These are phyloP conservation scores for Corinectria fuckeliana DNA, from an alignment of 2,329 filamentous ascomycete species.

Conservation along the genomic window DNA sequence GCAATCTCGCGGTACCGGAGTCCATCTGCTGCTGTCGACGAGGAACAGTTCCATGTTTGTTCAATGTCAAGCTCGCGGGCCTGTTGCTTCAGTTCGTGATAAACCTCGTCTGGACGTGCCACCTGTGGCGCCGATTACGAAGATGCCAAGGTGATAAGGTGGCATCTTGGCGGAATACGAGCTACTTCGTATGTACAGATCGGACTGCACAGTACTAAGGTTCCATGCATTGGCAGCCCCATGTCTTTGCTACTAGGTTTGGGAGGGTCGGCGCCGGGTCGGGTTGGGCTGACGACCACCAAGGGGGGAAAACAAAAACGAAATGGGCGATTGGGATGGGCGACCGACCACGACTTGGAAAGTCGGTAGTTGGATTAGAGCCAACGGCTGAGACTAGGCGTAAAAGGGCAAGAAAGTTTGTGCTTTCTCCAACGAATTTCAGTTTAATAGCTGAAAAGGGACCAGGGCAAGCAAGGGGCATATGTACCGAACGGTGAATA, in stretches of 20 bases:
- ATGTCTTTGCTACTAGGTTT: neutral
- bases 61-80: constrained; percentile 30
- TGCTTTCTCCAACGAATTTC: constrained; percentile 4
- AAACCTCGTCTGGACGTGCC: constrained; percentile 12
- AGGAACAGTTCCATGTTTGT: constrained; percentile 22
- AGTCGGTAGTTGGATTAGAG: constrained; percentile 28
- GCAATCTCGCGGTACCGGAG: constrained; percentile 25
- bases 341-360: neutral
- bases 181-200: no score
- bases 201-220: no score
- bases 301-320: neutral
- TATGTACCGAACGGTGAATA: no score
- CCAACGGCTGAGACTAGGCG: constrained; percentile 19
- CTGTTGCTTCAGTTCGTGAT: constrained; percentile 1
- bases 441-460: constrained; percentile 3
- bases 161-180: constrained; percentile 20
- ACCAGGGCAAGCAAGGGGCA: constrained; percentile 6
- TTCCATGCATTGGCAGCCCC: no score
- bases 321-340: constrained; percentile 20
- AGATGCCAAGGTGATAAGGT: constrained; percentile 3
- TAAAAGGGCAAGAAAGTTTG: constrained; percentile 21
- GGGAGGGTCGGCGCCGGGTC: neutral
- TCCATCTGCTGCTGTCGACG: constrained; percentile 11
- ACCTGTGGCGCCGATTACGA: constrained; percentile 21
- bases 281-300: neutral